Evolutionary conservation across 2,329 filamentous ascomycete species (phyloP).

Genomic region (Chrysosporium keratinophilum): DNA sequence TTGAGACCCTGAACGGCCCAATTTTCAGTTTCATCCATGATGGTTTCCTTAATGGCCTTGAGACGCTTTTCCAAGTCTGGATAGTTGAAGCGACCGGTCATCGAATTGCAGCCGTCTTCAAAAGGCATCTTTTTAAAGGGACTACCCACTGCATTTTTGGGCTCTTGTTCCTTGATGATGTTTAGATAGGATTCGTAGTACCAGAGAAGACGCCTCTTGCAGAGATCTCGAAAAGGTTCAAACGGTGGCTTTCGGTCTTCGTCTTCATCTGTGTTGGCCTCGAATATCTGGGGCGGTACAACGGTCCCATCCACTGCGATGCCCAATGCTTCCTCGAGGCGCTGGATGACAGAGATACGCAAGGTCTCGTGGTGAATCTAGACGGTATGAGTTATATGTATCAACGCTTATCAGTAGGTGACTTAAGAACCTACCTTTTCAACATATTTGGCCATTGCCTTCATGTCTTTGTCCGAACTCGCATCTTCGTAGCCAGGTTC

Average conservation of each 20-base stretch:
- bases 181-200: conserved; percentile 81
- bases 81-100: conserved; percentile 83
- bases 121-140: conserved; percentile 78
- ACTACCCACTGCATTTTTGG: conserved; percentile 53
- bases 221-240: conserved; percentile 80
- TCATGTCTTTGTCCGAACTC: conserved; percentile 57
- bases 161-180: conserved; percentile 54
- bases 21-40: conserved; percentile 58
- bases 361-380: conserved; percentile 87
- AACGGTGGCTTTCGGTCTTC: conserved; percentile 46
- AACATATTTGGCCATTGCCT: conserved; percentile 63
- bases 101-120: conserved; percentile 63
- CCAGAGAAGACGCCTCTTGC: conserved; percentile 89
- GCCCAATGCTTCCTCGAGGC: conserved; percentile 67
- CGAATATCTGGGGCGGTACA: conserved; percentile 22
- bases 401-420: neutral
- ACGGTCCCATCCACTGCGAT: conserved; percentile 47
- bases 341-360: conserved; percentile 73
- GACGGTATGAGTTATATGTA: neutral
- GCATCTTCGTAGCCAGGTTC: conserved; percentile 85
- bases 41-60: conserved; percentile 53
- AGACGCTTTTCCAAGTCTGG: conserved; percentile 60
- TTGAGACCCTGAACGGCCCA: conserved; percentile 63
- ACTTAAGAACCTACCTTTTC: conserved; percentile 53
- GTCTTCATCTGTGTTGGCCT: conserved; percentile 29